Base-by-base conservation (phyloP, 768 basidiomycete genomes). In the Gloeostereum incarnatum region DNA sequence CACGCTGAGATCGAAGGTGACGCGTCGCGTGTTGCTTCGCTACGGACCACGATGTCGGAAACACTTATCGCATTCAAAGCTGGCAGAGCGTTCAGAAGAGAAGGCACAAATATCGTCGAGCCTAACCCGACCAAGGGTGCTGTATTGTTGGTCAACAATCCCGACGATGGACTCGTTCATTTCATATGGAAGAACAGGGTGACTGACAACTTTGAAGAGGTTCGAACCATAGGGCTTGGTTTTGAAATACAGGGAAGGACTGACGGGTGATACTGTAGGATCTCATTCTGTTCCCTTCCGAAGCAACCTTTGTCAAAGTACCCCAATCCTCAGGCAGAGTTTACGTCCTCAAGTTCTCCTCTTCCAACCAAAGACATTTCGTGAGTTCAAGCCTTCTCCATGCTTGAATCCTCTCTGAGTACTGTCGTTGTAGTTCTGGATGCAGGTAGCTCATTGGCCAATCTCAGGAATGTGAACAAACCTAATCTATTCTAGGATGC, bases 261-360 rank as follows among this genome's bases (percentile, higher is more conserved):
- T 3, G 8, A 8, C 17, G 7, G 16, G 14, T 17, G 4, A 21
- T 35, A 23, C 35, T 46, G 26, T 35, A 89, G 86, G 91, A 96
- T 50, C 61, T 92, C 39, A 89, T 94, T 45, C 61, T 94, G 38
- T 88, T 93, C 56, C 88, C 89, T 1, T 72, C 75, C 2, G 91
- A 96, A 57, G 90, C 91, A 3, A 73, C 69, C 1, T 89, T 96
- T 53, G 68, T 69, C 48, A 82, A 79, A 57, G 82, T 93, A 7
- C 43, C 71, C 2, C 75, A 88, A 50, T 72, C 81, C 7, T 65
- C 65, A 22, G 87, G 84, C 5, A 67, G 89, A 44, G 78, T 82
- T 4, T 89, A 86, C 49, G 86, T 93, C 45, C 80, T 94, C 56
- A 89, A 86, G 60, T 94, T 96, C 64, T 80, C 83, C 0, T 90